Conservation (phyloP, 345 rosid genomes). For the Eucalyptus virginea region DNA sequence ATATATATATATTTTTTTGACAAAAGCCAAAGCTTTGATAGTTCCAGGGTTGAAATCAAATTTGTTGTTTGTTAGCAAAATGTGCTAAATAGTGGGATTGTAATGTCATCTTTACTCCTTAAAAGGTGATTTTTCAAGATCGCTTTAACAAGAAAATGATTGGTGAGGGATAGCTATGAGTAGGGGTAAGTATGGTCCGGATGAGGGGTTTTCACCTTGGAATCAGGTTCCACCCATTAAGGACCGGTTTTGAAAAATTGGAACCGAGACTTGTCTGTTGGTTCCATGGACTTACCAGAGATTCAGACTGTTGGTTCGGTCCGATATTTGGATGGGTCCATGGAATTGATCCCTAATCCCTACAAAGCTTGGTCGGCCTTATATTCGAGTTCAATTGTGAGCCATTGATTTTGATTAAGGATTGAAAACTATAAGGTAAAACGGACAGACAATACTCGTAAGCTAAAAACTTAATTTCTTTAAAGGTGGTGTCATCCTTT, state of each 20-base stretch:
- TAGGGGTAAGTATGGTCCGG: fast-evolving
- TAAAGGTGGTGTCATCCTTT: too few species aligned
- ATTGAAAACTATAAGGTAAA: too few species aligned
- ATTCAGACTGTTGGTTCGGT: fast-evolving
- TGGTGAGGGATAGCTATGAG: neutral
- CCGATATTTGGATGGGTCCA: too few species aligned
- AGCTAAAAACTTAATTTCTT: too few species aligned
- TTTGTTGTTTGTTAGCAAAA: neutral
- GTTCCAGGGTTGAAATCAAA: neutral
- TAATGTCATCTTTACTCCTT: neutral
- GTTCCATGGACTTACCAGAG: too few species aligned
- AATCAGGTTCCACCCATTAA: fast-evolving
- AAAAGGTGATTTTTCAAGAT: neutral
- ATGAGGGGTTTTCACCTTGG: fast-evolving
- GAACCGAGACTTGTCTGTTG: fast-evolving
- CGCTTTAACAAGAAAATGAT: neutral
- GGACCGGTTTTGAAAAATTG: fast-evolving
- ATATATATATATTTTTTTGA: neutral
- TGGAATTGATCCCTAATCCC: too few species aligned
- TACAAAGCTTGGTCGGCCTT: too few species aligned
- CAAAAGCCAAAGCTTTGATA: neutral
- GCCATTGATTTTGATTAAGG: too few species aligned
- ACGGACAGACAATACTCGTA: too few species aligned
- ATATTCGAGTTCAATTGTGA: too few species aligned
- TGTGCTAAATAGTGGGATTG: neutral